Percentiles rank a stretch among this genome's conserved stretches.
These are phyloP conservation scores for Sporisorium reilianum DNA, from an alignment of 1,284 basidiomycete genomes.

Conservation along the genomic window DNA sequence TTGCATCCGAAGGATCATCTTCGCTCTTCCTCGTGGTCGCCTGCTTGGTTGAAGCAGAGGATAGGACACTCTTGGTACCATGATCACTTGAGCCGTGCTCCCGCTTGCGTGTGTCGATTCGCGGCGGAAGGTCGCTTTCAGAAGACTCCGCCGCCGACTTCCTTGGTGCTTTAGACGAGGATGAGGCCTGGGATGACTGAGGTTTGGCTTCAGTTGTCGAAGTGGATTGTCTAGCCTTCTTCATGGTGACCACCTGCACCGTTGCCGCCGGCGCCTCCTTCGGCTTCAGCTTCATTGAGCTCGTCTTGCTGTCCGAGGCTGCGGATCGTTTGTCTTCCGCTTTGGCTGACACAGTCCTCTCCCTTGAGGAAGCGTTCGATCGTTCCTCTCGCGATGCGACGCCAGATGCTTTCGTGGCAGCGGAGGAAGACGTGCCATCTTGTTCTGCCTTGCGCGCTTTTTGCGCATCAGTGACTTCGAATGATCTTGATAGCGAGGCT, in stretches of 20 bases:
- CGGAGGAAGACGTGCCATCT: too few relatives aligned
- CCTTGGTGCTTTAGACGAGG: neutral
- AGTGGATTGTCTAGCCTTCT: conserved; percentile 16
- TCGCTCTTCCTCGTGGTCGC: conserved; percentile 3
- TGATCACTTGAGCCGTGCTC: conserved; percentile 3
- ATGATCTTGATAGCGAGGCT: neutral
- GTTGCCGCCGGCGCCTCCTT: conserved; percentile 8
- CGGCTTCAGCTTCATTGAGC: neutral
- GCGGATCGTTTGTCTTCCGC: conserved; percentile 1
- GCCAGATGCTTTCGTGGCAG: neutral
- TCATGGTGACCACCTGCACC: conserved; percentile 33
- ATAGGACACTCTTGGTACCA: neutral
- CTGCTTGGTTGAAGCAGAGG: conserved; percentile 10
- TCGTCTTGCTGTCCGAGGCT: neutral
- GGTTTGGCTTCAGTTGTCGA: neutral
- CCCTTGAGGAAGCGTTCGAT: neutral
- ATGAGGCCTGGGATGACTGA: neutral
- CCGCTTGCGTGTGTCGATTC: neutral
- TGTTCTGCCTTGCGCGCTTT: neutral
- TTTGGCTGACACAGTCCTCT: neutral
- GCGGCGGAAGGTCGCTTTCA: neutral
- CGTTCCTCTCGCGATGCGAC: neutral
- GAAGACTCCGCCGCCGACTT: neutral
- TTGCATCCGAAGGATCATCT: conserved; percentile 9
- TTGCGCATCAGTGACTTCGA: neutral